phyloP scores from a whole-genome alignment of 2,329 filamentous ascomycete genomes.

The Nemania sp. region DNA sequence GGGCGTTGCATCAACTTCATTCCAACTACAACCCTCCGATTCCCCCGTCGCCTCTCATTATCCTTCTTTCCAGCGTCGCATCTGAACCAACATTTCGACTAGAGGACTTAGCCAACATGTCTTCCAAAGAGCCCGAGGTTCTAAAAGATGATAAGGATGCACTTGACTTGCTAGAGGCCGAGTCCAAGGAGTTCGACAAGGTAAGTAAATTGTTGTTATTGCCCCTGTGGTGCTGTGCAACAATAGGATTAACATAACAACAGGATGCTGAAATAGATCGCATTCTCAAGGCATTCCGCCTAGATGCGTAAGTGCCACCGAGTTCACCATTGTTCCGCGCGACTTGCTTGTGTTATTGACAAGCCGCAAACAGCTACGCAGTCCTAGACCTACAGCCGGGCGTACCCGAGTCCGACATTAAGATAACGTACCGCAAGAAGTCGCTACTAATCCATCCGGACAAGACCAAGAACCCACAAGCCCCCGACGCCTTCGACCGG shows the following conservation, averaged over 20 bases:
- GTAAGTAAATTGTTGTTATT: constrained; percentile 63
- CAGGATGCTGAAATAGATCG: constrained; percentile 97
- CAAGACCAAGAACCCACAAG: constrained; percentile 91
- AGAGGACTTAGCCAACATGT: constrained; percentile 49
- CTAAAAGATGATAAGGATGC: constrained; percentile 74
- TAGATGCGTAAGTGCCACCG: constrained; percentile 63
- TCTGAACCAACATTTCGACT: too few relatives aligned
- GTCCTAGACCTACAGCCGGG: constrained; percentile 96
- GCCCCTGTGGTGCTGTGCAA: neutral
- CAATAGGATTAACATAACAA: constrained; percentile 39
- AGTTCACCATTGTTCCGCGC: neutral
- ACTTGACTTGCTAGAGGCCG: constrained; percentile 82
- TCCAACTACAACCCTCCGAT: neutral
- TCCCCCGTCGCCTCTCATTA: neutral
- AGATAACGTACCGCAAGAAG: constrained; percentile 92
- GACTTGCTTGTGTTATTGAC: constrained; percentile 12
- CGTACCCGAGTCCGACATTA: constrained; percentile 96
- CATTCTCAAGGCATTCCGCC: constrained; percentile 89
- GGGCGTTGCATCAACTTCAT: neutral
- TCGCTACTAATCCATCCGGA: constrained; percentile 99
- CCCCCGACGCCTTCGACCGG: constrained; percentile 95
- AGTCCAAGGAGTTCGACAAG: constrained; percentile 93
- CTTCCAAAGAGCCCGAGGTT: constrained; percentile 56
- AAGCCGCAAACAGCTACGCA: constrained; percentile 73
- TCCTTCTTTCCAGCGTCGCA: neutral